Base-by-base conservation (phyloP, 371 early-diverging fungal species). In the Mortierella sp. region DNA sequence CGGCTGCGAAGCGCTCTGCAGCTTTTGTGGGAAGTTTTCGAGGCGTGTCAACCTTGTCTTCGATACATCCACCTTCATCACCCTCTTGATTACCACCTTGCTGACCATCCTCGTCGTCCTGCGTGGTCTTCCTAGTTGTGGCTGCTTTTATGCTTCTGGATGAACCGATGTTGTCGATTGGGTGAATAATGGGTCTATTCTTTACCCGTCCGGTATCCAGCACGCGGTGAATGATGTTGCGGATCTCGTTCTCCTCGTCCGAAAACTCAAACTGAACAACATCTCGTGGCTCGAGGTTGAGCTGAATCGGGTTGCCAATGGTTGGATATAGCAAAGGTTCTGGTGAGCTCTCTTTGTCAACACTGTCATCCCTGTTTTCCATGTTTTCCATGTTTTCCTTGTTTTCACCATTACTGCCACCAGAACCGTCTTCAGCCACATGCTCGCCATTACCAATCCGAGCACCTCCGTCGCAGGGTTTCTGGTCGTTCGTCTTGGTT, bases 241-340 rank as follows among this genome's bases (percentile, higher is more conserved):
- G 24, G 18, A 68, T 56, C 50, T 57, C 64, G 45, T 43, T 73
- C 0, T 64, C 63, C 51, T 81, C 82, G 16, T 87, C 82, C 38
- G 46, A 55, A 34, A 82, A 50, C 49, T 83, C 84, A 21, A 82
- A 86, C 48, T 59, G 27, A 9, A 48, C 16, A 42, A 69, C 50
- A n/a, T 65, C 62, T 1, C 31, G 26, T 24, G 76, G 70, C 3
- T 19, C 51, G 4, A 69, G 66, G 31, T 52, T 61, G 12, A 73
- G 48, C 1, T 64, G 60, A n/a, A 73, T 73, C 2, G 74, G 74
- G 38, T 73, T 67, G 7, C 74, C 74, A 14, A 63, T 34, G 13
- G 64, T 53, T 12, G 38, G 30, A 19, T 30, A 52, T 5, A 38
- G 39, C 1, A 53, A 46, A 0, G 47, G 19, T 14, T 42, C 48